phyloP scores from a whole-genome alignment of 129 eudicot species.

The Arctium minus region DNA sequence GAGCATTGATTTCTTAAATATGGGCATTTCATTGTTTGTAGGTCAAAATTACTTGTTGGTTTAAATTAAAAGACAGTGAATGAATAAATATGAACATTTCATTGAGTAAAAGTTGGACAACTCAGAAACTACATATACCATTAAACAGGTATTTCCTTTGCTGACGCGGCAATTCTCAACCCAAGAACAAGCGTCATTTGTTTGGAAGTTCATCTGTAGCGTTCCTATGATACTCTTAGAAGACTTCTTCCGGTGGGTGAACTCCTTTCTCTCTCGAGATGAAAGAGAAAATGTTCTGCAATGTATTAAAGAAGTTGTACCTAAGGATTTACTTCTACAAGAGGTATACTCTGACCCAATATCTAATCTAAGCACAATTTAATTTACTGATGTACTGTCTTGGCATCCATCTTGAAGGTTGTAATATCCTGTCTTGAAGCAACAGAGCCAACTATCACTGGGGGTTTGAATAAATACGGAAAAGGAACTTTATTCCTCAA shows the following conservation, averaged over 20 bases:
- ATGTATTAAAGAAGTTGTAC: slow-evolving; percentile 58
- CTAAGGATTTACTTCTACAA: slow-evolving; percentile 63
- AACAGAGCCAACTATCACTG: slow-evolving; percentile 25
- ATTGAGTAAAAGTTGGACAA: background rate
- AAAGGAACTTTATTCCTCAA: slow-evolving; percentile 44
- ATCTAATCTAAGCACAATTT: background rate
- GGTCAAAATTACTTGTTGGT: background rate
- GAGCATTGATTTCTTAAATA: background rate
- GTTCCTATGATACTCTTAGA: slow-evolving; percentile 76
- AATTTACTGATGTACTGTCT: slow-evolving; percentile 6
- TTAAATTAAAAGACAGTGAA: background rate
- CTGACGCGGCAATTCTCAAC: slow-evolving; percentile 55
- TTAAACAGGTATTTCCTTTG: slow-evolving; percentile 79
- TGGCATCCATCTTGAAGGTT: slow-evolving; percentile 51
- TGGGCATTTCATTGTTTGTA: background rate
- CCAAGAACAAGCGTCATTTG: slow-evolving; percentile 71
- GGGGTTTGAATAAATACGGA: slow-evolving; percentile 30
- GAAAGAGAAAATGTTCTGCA: slow-evolving; percentile 45
- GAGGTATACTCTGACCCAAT: slow-evolving; percentile 44
- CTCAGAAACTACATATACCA: slow-evolving; percentile 2
- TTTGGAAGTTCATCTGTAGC: slow-evolving; percentile 90
- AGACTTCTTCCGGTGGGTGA: slow-evolving; percentile 80
- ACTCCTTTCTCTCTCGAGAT: slow-evolving; percentile 55
- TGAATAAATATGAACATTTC: slow-evolving; percentile 9
- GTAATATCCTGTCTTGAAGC: slow-evolving; percentile 68